Evolutionary conservation across 805 yeast species (phyloP).

Genomic region (Candida xyloterini): DNA sequence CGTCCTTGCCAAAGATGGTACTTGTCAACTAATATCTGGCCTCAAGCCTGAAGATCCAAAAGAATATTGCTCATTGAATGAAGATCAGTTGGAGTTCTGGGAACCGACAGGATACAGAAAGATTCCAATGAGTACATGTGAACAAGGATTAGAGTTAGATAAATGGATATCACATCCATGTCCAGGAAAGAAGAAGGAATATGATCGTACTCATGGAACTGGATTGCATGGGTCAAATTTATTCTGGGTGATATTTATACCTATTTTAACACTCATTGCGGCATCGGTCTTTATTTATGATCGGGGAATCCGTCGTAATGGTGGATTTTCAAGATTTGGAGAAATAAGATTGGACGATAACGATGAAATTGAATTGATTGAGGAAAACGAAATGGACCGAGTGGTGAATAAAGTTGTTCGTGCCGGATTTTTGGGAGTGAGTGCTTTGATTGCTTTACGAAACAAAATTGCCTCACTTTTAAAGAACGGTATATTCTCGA

Average conservation of each 20-base stretch:
- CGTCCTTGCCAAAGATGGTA: constrained; percentile 66
- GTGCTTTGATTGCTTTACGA: constrained; percentile 15
- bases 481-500: constrained; percentile 24
- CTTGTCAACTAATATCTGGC: constrained; percentile 82
- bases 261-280: constrained; percentile 50
- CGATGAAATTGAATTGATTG: constrained; percentile 49
- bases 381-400: constrained; percentile 58
- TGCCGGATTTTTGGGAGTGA: constrained; percentile 45
- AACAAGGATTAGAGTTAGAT: constrained; percentile 74
- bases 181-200: constrained; percentile 72
- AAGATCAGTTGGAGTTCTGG: constrained; percentile 64
- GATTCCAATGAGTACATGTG: constrained; percentile 81
- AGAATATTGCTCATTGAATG: constrained; percentile 52
- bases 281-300: constrained; percentile 71
- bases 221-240: constrained; percentile 56
- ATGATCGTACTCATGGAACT: constrained; percentile 27
- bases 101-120: constrained; percentile 92
- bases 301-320: constrained; percentile 74
- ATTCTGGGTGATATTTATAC: constrained; percentile 52
- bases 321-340: constrained; percentile 75
- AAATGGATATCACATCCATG: constrained; percentile 66
- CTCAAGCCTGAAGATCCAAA: constrained; percentile 61
- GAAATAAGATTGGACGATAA: constrained; percentile 82
- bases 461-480: constrained; percentile 18
- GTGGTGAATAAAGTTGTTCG: constrained; percentile 57